Evolutionary conservation across 2,329 filamentous ascomycete species (phyloP), one percentile per base, ranked within the genome.

Genomic region (Penicillium verrucosum): DNA sequence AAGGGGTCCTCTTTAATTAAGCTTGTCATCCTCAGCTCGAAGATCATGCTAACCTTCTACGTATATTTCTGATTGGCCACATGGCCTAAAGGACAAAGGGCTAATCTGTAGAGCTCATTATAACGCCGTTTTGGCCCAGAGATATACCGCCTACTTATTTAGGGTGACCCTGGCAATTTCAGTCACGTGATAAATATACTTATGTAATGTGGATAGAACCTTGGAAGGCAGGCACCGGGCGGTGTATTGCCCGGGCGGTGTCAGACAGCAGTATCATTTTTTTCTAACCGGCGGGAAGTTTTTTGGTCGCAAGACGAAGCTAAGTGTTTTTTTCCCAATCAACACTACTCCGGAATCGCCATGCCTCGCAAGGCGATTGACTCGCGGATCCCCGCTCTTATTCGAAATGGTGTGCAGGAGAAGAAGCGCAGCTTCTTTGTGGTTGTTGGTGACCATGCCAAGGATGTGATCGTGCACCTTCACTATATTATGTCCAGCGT

Each of bases 391-490:
- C 89, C 89, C 59, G 88, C 92, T 75, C 86, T 97, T 67, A 93
- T 97, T 70, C 86, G 88, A 73, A 97, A 96, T 89, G 89, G 89
- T 64, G 82, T 92, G 60, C 90, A 82, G 75, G 92, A 97, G 75
- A 97, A 96, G 84, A 97, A 97, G 80, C 86, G 94, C 75, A 96
- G 90, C 79, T 97, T 99, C 81, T 95, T 99, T 76, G 90, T 99
- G 56, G 87, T 99, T 25, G 93, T 99, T 44, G 94, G 94, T 70
- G 92, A 99, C 75, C 86, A 86, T 57, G 86, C 92, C 65, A 99
- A 99, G 76, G 94, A 99, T 81, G 91, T 93, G 66, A 97, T 99
- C 72, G 92, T 97, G 64, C 87, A 97, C 72, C 82, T 92, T 58
- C 92, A 97, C 78, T 92, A 94, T 71, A 95, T 99, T 70, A 89